phyloP scores from a whole-genome alignment of 345 rosid species.

The Populus nigra region DNA sequence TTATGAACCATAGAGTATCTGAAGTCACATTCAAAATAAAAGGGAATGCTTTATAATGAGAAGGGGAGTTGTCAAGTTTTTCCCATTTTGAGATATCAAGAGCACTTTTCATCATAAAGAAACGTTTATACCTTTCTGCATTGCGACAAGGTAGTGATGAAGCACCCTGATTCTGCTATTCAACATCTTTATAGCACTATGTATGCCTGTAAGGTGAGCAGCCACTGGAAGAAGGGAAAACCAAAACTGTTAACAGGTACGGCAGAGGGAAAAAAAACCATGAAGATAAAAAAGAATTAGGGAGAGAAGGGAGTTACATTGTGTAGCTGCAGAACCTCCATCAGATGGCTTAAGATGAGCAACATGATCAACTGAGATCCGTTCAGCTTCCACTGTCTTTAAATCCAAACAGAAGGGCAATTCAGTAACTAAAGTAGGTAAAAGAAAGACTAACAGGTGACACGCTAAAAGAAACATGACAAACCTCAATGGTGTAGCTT shows the following conservation, averaged over 20 bases:
- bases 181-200: conserved; percentile 98
- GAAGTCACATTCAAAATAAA: too few species aligned
- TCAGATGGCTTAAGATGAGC: conserved; percentile 98
- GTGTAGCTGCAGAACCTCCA: conserved; percentile 98
- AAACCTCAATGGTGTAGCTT: conserved; percentile 93
- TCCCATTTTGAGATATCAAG: background rate
- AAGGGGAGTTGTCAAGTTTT: too few species aligned
- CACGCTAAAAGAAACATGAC: conserved; percentile 3
- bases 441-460: conserved; percentile 1
- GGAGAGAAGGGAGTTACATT: conserved; percentile 41
- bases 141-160: conserved; percentile 77
- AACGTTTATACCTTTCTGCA: conserved; percentile 71
- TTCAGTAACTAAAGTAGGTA: conserved; percentile 1
- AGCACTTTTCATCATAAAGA: background rate
- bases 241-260: background rate
- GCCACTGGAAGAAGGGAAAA: conserved; percentile 67
- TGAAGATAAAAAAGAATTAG: background rate
- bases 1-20: too few species aligned
- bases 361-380: conserved; percentile 97
- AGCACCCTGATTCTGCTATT: conserved; percentile 92
- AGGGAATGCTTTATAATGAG: too few species aligned
- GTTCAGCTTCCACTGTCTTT: conserved; percentile 92
- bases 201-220: conserved; percentile 95
- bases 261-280: background rate
- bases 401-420: conserved; percentile 3